phyloP scores from a whole-genome alignment of 805 yeast genomes.

The Teunomyces atbi region DNA sequence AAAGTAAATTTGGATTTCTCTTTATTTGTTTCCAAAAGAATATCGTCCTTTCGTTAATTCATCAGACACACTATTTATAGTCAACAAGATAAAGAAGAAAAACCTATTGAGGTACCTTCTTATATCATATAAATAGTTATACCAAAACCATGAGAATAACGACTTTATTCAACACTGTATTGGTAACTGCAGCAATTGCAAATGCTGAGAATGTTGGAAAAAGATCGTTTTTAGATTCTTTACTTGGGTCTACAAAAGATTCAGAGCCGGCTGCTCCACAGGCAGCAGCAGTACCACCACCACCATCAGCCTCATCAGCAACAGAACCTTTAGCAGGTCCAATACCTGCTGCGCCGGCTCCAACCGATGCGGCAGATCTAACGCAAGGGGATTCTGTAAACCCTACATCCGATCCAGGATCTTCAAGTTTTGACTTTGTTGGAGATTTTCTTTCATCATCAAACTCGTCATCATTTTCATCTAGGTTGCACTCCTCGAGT shows the following conservation, averaged over 20 bases:
- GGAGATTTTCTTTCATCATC: neutral
- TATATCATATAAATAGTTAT: constrained; percentile 2
- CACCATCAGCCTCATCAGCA: constrained; percentile 8
- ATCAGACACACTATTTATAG: constrained; percentile 1
- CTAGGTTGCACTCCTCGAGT: constrained; percentile 4
- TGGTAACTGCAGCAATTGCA: constrained; percentile 24
- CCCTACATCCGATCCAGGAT: neutral
- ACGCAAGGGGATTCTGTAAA: neutral
- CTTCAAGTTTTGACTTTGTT: constrained; percentile 1
- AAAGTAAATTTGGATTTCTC: neutral
- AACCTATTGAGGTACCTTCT: neutral
- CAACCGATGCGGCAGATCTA: neutral
- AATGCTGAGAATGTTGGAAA: constrained; percentile 12
- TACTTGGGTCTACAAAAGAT: constrained; percentile 9
- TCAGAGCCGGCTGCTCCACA: constrained; percentile 10
- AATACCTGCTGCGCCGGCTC: constrained; percentile 7
- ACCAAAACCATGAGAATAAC: constrained; percentile 21
- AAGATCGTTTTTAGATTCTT: constrained; percentile 12
- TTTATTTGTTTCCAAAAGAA: constrained; percentile 9
- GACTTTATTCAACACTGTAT: constrained; percentile 21
- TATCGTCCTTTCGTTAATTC: constrained; percentile 6
- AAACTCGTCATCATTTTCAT: constrained; percentile 1
- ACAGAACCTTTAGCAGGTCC: constrained; percentile 5
- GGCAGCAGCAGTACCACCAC: constrained; percentile 8
- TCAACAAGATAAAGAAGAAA: constrained; percentile 8